Percentiles rank a stretch among this genome's conserved stretches.
These are phyloP conservation scores for Curvularia sp. DNA, from an alignment of 2,329 filamentous ascomycete species.

Conservation along the genomic window DNA sequence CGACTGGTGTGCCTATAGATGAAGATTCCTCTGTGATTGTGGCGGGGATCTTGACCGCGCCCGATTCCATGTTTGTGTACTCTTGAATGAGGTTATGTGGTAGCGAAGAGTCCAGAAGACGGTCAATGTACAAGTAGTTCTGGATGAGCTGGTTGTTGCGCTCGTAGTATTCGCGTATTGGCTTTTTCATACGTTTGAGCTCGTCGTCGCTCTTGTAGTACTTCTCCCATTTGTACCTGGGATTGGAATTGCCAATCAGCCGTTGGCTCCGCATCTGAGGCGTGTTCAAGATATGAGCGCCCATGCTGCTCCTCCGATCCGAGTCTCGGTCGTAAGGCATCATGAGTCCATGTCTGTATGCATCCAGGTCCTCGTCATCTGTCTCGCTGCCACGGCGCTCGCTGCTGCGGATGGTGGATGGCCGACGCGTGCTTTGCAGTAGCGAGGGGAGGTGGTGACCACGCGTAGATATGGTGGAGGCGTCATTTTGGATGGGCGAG, in stretches of 20 bases:
- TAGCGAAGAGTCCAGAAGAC: conserved; percentile 87
- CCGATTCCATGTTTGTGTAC: conserved; percentile 71
- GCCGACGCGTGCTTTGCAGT: conserved; percentile 33
- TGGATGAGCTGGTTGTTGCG: conserved; percentile 87
- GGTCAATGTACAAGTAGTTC: conserved; percentile 93
- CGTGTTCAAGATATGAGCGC: conserved; percentile 54
- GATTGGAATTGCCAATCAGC: conserved; percentile 87
- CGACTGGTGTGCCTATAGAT: conserved; percentile 25
- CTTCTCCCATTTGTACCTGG: conserved; percentile 80
- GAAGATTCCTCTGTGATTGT: conserved; percentile 76
- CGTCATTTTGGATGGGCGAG: conserved; percentile 51
- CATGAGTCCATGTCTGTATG: conserved; percentile 34
- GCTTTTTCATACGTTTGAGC: conserved; percentile 72
- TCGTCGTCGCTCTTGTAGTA: conserved; percentile 86
- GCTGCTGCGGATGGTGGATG: conserved; percentile 40
- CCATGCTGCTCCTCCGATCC: conserved; percentile 52
- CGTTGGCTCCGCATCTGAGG: conserved; percentile 82
- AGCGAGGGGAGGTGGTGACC: conserved; percentile 53
- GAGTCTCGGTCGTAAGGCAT: conserved; percentile 46
- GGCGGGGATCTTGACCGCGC: conserved; percentile 68
- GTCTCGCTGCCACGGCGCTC: conserved; percentile 41
- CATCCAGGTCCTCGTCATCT: conserved; percentile 43
- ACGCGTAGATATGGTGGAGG: conserved; percentile 51
- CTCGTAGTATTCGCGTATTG: conserved; percentile 85
- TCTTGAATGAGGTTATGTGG: conserved; percentile 91